A percentile compares a stretch with the other conserved stretches of the same genome.
These are phyloP conservation scores for Nakaseomyces sp. DNA, from an alignment of 1,139 yeast genomes.

Conservation along the genomic window DNA sequence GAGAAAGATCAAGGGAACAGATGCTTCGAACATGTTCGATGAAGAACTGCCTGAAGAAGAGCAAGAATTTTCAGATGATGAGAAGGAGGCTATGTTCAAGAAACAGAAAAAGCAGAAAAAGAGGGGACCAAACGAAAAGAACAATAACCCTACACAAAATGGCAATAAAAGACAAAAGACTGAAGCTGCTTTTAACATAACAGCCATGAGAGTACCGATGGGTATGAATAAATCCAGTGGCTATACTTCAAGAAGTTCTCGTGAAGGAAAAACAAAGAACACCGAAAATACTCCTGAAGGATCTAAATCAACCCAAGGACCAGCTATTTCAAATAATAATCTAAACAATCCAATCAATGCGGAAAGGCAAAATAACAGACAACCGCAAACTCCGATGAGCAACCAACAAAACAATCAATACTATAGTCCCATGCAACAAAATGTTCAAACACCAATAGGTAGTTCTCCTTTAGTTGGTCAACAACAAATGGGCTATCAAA, in stretches of 20 bases:
- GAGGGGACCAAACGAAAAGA: slow-evolving; percentile 30
- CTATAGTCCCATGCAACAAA: not conserved
- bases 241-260: slow-evolving; percentile 21
- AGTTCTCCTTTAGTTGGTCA: not conserved
- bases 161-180: slow-evolving; percentile 11
- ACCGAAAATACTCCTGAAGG: not conserved
- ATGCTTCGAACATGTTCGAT: slow-evolving; percentile 90
- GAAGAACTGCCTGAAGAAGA: slow-evolving; percentile 91
- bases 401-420: not conserved
- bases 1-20: slow-evolving; percentile 71
- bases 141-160: slow-evolving; percentile 6
- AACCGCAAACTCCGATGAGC: not conserved
- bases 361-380: not conserved
- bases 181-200: not conserved
- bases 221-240: slow-evolving; percentile 12
- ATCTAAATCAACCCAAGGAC: not conserved
- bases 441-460: not conserved
- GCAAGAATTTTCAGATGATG: slow-evolving; percentile 93
- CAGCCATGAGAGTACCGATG: slow-evolving; percentile 10
- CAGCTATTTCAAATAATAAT: not conserved
- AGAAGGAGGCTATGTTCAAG: slow-evolving; percentile 47
- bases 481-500: not conserved
- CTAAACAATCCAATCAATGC: not conserved
- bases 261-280: slow-evolving; percentile 8
- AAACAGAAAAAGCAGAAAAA: slow-evolving; percentile 49